A percentile compares a stretch with the other conserved stretches of the same genome.
phyloP scores from a whole-genome alignment of 345 rosid species.

The Camelina hispida region DNA sequence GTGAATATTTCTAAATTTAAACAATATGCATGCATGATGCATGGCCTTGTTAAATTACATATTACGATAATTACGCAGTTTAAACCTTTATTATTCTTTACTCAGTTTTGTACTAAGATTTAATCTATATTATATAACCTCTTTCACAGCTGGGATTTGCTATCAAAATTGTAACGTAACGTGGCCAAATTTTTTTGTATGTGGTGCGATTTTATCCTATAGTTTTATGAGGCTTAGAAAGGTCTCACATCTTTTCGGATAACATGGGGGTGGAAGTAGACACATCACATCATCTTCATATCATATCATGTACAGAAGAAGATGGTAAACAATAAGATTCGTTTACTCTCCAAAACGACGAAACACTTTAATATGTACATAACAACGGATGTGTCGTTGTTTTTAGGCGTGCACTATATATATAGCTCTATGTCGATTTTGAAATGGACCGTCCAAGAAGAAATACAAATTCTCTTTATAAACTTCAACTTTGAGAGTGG shows the following conservation, averaged over 20 bases:
- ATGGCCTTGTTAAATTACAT: neutral
- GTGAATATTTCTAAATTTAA: neutral
- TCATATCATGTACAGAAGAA: constrained; percentile 2
- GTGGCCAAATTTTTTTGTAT: constrained; percentile 5
- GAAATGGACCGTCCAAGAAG: constrained; percentile 38
- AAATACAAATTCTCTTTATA: constrained; percentile 14
- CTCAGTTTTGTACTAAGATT: neutral
- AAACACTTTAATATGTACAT: constrained; percentile 26
- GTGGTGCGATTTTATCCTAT: constrained; percentile 25
- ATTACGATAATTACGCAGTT: neutral
- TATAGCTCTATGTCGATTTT: constrained; percentile 33
- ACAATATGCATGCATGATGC: neutral
- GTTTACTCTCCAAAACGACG: constrained; percentile 34
- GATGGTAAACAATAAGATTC: constrained; percentile 27
- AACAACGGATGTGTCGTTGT: constrained; percentile 25
- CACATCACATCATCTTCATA: constrained; percentile 34
- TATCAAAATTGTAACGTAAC: neutral
- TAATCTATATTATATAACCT: neutral
- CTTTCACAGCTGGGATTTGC: neutral
- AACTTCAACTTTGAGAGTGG: constrained; percentile 34
- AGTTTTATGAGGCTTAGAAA: constrained; percentile 18
- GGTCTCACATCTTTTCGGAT: constrained; percentile 12
- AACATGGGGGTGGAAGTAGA: constrained; percentile 33
- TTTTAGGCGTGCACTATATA: constrained; percentile 42
- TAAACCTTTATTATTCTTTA: neutral